These are phyloP conservation scores for Megacollybia platyphylla DNA, from an alignment of 1,284 basidiomycete species.

Conservation along the genomic window DNA sequence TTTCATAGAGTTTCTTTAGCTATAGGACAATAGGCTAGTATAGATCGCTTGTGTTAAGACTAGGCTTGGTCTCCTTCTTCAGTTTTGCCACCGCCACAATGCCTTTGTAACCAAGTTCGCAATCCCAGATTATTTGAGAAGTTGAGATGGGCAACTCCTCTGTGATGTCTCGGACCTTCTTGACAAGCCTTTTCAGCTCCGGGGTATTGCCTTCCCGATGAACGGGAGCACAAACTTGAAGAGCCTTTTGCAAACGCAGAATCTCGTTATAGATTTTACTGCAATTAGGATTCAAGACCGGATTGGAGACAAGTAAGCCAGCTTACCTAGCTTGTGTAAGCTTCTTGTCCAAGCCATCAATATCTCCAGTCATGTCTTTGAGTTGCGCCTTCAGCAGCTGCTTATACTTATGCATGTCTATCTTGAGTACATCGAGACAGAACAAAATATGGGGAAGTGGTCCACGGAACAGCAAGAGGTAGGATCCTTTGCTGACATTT, in stretches of 20 bases:
- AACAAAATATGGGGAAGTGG: background rate
- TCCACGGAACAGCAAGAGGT: background rate
- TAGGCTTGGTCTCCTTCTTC: background rate
- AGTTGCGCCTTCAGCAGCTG: background rate
- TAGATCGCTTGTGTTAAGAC: background rate
- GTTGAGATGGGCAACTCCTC: background rate
- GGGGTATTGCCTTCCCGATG: background rate
- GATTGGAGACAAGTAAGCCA: background rate
- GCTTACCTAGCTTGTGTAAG: background rate
- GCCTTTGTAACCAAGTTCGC: background rate
- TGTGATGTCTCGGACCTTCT: background rate
- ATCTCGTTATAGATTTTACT: too few species aligned
- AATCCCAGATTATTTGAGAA: background rate
- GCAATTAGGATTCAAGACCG: too few species aligned
- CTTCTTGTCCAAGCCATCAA: background rate
- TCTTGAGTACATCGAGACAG: background rate
- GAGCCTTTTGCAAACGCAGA: background rate
- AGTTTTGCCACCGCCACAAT: background rate
- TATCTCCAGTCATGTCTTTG: background rate
- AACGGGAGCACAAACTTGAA: background rate
- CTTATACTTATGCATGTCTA: background rate
- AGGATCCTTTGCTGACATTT: background rate
- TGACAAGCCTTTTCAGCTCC: background rate
- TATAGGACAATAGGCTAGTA: background rate
- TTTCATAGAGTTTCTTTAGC: too few species aligned